These are phyloP conservation scores for Mycena epipterygia DNA, from an alignment of 768 basidiomycete genomes.

Conservation along the genomic window DNA sequence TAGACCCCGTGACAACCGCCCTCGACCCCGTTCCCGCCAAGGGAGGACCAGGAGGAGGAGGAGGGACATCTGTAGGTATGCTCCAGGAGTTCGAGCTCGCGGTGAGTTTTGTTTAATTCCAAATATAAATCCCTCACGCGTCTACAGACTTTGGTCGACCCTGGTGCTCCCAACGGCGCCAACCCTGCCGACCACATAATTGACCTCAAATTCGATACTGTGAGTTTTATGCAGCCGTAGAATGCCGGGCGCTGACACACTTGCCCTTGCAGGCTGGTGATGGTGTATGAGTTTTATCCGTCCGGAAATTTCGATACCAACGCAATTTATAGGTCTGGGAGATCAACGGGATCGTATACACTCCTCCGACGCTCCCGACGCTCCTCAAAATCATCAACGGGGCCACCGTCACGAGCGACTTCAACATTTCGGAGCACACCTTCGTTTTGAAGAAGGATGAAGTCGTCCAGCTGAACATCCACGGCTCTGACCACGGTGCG, in stretches of 20 bases:
- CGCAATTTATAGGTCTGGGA: conserved; percentile 16
- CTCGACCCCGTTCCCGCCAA: not conserved
- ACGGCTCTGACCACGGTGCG: conserved; percentile 41
- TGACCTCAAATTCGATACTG: conserved; percentile 21
- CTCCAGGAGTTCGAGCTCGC: not conserved
- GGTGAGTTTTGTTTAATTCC: not conserved
- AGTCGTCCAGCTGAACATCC: conserved; percentile 40
- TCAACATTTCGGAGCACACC: conserved; percentile 38
- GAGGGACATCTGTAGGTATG: too few relatives aligned
- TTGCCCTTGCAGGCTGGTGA: conserved; percentile 13
- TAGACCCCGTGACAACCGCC: conserved; percentile 45
- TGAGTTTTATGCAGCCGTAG: not conserved
- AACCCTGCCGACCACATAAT: conserved; percentile 34
- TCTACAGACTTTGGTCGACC: conserved; percentile 14
- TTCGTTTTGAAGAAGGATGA: conserved; percentile 37
- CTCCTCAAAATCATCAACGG: conserved; percentile 43
- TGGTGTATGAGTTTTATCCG: not conserved
- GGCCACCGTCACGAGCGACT: conserved; percentile 30
- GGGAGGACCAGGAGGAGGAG: too few relatives aligned
- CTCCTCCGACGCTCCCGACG: conserved; percentile 39
- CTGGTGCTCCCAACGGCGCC: conserved; percentile 27
- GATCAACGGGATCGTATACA: conserved; percentile 40
- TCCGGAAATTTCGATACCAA: not conserved
- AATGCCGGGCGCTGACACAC: not conserved
- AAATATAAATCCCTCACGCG: not conserved